Evolutionary conservation across 441 rosid species (phyloP).

Genomic region (Dalechampia spathulata): DNA sequence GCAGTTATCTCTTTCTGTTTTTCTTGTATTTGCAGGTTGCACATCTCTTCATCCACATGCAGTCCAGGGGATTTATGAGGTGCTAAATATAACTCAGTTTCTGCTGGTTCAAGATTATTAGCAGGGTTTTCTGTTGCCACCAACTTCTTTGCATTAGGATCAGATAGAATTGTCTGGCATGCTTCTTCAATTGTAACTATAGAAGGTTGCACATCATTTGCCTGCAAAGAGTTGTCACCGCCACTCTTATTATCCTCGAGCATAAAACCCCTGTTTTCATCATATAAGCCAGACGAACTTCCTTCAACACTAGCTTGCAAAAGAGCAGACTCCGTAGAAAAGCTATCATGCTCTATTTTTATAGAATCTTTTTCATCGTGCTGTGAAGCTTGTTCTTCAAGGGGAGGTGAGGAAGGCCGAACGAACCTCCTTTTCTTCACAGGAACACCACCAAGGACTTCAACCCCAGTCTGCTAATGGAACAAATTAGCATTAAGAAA

Average conservation of each 20-base stretch:
- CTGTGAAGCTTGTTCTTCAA: slow-evolving; percentile 25
- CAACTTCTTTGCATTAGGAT: slow-evolving; percentile 22
- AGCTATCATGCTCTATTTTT: slow-evolving; percentile 15
- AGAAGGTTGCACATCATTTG: not conserved
- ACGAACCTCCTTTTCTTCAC: slow-evolving; percentile 78
- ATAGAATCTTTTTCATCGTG: slow-evolving; percentile 13
- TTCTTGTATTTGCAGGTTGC: slow-evolving; percentile 21
- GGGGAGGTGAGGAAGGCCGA: slow-evolving; percentile 33
- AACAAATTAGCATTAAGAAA: slow-evolving; percentile 17
- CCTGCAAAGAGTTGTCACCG: slow-evolving; percentile 11
- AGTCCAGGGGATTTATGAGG: slow-evolving; percentile 19
- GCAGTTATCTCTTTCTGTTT: slow-evolving; percentile 14
- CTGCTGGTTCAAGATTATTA: slow-evolving; percentile 5
- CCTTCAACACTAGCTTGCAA: slow-evolving; percentile 24
- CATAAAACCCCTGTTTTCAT: slow-evolving; percentile 15
- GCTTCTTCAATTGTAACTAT: slow-evolving; percentile 36
- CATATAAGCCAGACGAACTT: slow-evolving; percentile 22
- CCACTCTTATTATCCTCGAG: slow-evolving; percentile 16
- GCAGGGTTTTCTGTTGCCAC: slow-evolving; percentile 14
- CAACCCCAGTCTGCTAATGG: slow-evolving; percentile 42
- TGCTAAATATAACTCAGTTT: slow-evolving; percentile 29
- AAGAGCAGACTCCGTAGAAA: slow-evolving; percentile 20
- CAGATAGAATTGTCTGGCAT: slow-evolving; percentile 18
- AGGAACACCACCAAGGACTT: slow-evolving; percentile 51
- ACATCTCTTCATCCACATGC: slow-evolving; percentile 16